phyloP scores from a whole-genome alignment of 1,139 yeast species.

The Sugiyamaella neomexicana region DNA sequence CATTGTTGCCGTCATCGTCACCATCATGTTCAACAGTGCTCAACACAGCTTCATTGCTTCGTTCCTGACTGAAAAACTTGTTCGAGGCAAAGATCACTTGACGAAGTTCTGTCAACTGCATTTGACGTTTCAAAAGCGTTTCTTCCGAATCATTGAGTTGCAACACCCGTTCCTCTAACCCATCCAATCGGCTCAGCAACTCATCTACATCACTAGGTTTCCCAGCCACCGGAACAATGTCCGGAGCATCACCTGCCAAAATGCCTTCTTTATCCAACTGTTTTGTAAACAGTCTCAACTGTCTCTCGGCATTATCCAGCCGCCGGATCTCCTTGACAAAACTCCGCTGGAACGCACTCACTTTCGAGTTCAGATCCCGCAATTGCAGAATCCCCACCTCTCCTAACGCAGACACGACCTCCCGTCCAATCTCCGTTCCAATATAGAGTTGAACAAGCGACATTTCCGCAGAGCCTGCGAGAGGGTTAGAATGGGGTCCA shows the following conservation, averaged over 20 bases:
- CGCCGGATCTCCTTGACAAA: slow-evolving; percentile 79
- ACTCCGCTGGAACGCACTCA: slow-evolving; percentile 82
- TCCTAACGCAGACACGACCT: slow-evolving; percentile 80
- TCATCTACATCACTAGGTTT: slow-evolving; percentile 68
- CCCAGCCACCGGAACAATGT: slow-evolving; percentile 42
- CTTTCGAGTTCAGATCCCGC: slow-evolving; percentile 76
- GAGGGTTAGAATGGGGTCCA: slow-evolving; percentile 1
- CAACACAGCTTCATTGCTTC: slow-evolving; percentile 31
- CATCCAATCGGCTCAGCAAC: slow-evolving; percentile 62
- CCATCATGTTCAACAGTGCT: slow-evolving; percentile 31
- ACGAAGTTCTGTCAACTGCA: slow-evolving; percentile 61
- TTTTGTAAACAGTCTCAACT: slow-evolving; percentile 41
- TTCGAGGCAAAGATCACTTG: slow-evolving; percentile 70
- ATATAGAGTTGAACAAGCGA: slow-evolving; percentile 85
- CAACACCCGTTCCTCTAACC: slow-evolving; percentile 57
- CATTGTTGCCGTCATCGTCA: neutral
- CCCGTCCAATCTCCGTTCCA: slow-evolving; percentile 88
- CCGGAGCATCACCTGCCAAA: slow-evolving; percentile 31
- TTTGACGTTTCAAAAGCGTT: slow-evolving; percentile 53
- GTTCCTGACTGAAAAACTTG: slow-evolving; percentile 46
- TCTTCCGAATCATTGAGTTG: slow-evolving; percentile 60
- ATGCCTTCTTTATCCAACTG: slow-evolving; percentile 35
- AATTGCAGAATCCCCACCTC: slow-evolving; percentile 81
- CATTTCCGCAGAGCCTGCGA: slow-evolving; percentile 89
- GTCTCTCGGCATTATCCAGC: slow-evolving; percentile 63